Base-by-base conservation (phyloP, 2,329 filamentous ascomycete genomes). In the Colletotrichum noveboracense region DNA sequence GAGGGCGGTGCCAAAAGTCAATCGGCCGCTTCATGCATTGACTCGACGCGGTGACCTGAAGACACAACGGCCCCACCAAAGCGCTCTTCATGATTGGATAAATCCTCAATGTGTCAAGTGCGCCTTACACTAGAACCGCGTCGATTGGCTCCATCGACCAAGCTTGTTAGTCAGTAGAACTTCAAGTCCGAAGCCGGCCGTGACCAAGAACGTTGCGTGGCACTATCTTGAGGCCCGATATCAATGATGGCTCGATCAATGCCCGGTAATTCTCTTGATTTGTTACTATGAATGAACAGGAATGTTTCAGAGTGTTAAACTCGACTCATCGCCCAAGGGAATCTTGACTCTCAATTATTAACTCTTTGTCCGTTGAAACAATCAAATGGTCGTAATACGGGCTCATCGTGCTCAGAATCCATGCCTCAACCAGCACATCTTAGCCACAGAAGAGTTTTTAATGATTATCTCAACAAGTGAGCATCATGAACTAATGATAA, bases 91-190 rank as follows among this genome's bases (percentile, higher is more conserved):
- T 71, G 67, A 71, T 74, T 74, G 67, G 71, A 10, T 9, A 13
- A 52, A 10, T 16, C 24, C 4, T 10, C 28, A 32, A 61, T 74
- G 67, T 71, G 67, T 74, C 67, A 74, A 74, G 48, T 71, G 18
- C 71, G 71, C 71, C 71, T 74, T 74, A 66, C 67, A 74, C 67
- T 71, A 66, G 28, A 70, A 55, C 34, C 48, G 43, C 60, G n/a
- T 48, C n/a, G 2, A 55, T 36, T n/a, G 26, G 55, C 52, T 55
- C 62, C 36, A 66, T 61, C 34, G 2, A 38, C 34, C 36, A 38
- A 38, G 34, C 34, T 60, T 66, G 60, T 58, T 36, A 21, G 52
- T 58, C 32, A 32, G 52, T 69, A 34, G 58, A 14, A 55, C 30
- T n/a, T 9, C 7, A 36, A 32, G 10, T 69, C 66, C 56, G 67